These are phyloP conservation scores for Iris macrosiphon DNA, from an alignment of 106 monocot genomes.

Conservation along the genomic window DNA sequence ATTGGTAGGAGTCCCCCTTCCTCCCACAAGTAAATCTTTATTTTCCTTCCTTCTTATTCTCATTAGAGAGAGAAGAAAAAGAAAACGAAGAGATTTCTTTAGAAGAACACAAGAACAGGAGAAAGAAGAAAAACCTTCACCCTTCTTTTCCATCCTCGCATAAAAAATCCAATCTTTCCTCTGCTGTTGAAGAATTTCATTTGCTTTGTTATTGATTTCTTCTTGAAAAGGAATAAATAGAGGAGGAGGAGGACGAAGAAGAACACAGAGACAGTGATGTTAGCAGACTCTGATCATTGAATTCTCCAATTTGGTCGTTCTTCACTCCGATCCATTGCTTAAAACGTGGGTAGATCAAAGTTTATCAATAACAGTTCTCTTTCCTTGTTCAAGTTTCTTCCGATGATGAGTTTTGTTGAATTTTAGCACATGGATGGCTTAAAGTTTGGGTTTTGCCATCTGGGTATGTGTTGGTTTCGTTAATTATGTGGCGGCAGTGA, in stretches of 20 bases:
- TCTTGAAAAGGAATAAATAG: too few relatives aligned
- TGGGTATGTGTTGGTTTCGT: not conserved
- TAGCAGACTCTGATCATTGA: slow-evolving; percentile 1
- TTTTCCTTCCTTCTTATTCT: not conserved
- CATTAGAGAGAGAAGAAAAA: not conserved
- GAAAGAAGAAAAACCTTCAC: not conserved
- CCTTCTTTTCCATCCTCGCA: not conserved
- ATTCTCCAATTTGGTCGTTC: not conserved
- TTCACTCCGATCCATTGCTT: not conserved
- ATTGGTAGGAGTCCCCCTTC: slow-evolving; percentile 6
- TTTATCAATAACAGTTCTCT: not conserved
- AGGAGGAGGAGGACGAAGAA: too few relatives aligned
- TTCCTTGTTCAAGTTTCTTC: not conserved
- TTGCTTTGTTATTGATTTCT: too few relatives aligned
- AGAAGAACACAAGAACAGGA: not conserved
- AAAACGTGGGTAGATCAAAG: not conserved
- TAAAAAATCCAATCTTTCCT: not conserved
- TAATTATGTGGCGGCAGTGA: too few relatives aligned
- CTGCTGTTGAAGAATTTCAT: not conserved
- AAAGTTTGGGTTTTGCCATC: not conserved
- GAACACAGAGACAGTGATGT: too few relatives aligned
- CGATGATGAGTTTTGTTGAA: not conserved
- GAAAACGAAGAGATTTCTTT: not conserved
- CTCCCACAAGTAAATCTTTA: slow-evolving; percentile 2
- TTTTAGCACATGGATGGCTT: not conserved